Percentiles rank a stretch among this genome's conserved stretches.
phyloP scores from a whole-genome alignment of 1,139 yeast species.

The Sugiyamaella grinbergsii region DNA sequence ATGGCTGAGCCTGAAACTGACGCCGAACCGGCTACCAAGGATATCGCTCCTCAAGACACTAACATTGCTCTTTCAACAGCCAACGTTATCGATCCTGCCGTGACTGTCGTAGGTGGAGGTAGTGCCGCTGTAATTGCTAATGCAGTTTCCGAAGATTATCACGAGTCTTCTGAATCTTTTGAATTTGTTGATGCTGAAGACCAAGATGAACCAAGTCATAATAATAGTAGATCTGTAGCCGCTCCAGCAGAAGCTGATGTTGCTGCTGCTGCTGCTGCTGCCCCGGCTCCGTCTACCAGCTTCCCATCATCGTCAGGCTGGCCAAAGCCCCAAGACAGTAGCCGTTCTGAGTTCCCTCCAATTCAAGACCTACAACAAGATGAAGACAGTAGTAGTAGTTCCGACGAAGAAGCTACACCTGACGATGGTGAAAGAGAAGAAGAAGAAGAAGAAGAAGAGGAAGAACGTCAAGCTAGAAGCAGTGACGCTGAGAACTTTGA shows the following conservation, averaged over 20 bases:
- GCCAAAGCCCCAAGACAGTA: constrained; percentile 10
- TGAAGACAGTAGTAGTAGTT: constrained; percentile 57
- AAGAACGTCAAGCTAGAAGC: constrained; percentile 2
- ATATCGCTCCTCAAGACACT: constrained; percentile 1
- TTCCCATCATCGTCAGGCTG: constrained; percentile 20
- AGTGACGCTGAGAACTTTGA: constrained; percentile 19
- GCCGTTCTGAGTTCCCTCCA: constrained; percentile 62
- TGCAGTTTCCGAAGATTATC: constrained; percentile 49
- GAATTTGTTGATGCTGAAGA: constrained; percentile 39
- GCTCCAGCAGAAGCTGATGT: constrained; percentile 16
- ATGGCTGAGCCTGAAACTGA: background rate
- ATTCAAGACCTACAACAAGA: constrained; percentile 63
- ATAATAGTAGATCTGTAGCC: constrained; percentile 18
- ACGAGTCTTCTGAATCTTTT: constrained; percentile 53
- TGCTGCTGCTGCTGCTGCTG: constrained; percentile 19
- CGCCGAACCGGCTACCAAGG: background rate
- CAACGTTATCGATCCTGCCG: constrained; percentile 2
- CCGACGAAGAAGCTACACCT: constrained; percentile 40
- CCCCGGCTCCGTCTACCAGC: constrained; percentile 11
- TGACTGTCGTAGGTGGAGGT: background rate
- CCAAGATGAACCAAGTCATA: constrained; percentile 9
- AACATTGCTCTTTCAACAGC: constrained; percentile 1
- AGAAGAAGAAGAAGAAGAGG: too few relatives aligned
- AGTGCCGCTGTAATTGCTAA: constrained; percentile 6
- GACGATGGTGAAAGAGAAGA: too few relatives aligned